These are phyloP conservation scores for Phlebopus sp. DNA, from an alignment of 1,284 basidiomycete species.

Conservation along the genomic window DNA sequence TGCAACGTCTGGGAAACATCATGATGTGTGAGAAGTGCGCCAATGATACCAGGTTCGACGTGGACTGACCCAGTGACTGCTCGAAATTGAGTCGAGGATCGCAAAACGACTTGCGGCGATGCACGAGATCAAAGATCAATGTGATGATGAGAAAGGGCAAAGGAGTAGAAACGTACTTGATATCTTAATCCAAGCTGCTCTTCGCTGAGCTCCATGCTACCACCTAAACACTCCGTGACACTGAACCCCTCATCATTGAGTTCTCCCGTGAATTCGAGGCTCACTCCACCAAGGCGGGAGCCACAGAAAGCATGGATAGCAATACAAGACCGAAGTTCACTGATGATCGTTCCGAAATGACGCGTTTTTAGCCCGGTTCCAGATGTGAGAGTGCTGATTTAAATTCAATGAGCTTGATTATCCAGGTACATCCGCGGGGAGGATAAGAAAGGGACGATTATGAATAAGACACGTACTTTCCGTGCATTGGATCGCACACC, in stretches of 20 bases:
- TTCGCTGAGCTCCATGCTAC: conserved; percentile 78
- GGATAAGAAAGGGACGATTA: background rate
- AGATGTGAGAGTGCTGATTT: conserved; percentile 74
- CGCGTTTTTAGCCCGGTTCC: conserved; percentile 82
- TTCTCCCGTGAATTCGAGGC: conserved; percentile 96
- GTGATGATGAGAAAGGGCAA: background rate
- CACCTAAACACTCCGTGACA: conserved; percentile 83
- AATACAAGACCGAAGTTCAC: conserved; percentile 81
- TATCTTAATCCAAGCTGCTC: conserved; percentile 72
- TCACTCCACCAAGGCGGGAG: conserved; percentile 89
- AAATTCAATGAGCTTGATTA: background rate
- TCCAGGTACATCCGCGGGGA: background rate
- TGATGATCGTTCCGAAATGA: conserved; percentile 88
- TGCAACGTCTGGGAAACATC: conserved; percentile 59
- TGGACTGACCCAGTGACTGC: conserved; percentile 67
- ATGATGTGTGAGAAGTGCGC: background rate
- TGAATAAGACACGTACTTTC: conserved; percentile 60
- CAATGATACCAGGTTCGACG: background rate
- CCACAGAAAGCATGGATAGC: conserved; percentile 71
- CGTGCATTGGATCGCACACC: conserved; percentile 98
- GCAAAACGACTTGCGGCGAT: conserved; percentile 62
- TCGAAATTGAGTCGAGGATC: conserved; percentile 82
- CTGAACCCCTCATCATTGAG: conserved; percentile 90
- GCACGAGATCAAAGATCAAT: conserved; percentile 3
- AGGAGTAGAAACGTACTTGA: conserved; percentile 48